Evolutionary conservation across 371 early-diverging fungal genomes (phyloP).

Genomic region (Apophysomyces sp.): DNA sequence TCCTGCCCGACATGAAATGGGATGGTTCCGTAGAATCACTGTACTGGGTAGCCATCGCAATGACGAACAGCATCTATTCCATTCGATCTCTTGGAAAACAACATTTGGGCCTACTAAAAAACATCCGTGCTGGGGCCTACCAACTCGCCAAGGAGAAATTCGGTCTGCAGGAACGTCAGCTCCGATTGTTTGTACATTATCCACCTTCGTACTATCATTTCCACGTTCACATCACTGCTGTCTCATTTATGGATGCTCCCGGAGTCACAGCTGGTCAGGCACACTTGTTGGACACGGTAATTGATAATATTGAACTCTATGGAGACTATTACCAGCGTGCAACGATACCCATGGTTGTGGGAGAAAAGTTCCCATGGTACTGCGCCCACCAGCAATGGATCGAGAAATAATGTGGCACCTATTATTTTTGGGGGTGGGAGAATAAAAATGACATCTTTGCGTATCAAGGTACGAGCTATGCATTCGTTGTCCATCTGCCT

Average conservation of each 20-base stretch:
- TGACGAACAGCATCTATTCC: conserved; percentile 54
- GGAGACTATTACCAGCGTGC: conserved; percentile 37
- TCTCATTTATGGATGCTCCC: conserved; percentile 54
- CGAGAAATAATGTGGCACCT: neutral
- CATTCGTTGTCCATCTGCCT: too few species aligned
- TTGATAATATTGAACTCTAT: conserved; percentile 51
- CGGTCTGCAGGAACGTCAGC: conserved; percentile 42
- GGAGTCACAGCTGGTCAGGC: conserved; percentile 74
- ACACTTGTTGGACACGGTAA: conserved; percentile 72
- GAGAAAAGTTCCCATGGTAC: conserved; percentile 24
- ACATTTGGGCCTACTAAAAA: conserved; percentile 68
- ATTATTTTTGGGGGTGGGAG: neutral
- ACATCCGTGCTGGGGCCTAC: conserved; percentile 50
- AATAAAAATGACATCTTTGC: too few species aligned
- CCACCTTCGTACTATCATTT: conserved; percentile 87
- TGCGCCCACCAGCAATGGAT: neutral
- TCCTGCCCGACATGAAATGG: conserved; percentile 88
- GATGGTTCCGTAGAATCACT: conserved; percentile 61
- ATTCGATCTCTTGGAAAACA: conserved; percentile 59
- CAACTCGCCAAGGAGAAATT: conserved; percentile 48
- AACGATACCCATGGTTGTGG: conserved; percentile 36
- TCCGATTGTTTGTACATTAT: conserved; percentile 82
- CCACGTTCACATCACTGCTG: conserved; percentile 80
- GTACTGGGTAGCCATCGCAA: conserved; percentile 68
- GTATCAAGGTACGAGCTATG: too few species aligned